A percentile compares a stretch with the other conserved stretches of the same genome.
phyloP scores from a whole-genome alignment of 305 asterid genomes.

The Fraxinus albicans region DNA sequence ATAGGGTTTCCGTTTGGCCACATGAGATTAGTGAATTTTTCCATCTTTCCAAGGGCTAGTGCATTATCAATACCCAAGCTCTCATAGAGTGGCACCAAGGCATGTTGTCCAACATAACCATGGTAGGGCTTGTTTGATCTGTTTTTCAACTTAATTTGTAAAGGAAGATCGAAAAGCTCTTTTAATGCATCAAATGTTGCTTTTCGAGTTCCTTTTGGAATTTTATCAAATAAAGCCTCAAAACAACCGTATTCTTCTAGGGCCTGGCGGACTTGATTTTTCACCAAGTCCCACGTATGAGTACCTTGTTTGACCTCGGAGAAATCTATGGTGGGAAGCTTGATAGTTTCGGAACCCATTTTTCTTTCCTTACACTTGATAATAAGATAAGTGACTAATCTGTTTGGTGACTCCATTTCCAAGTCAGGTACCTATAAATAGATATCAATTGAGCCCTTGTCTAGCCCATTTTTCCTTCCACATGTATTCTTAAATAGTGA shows the following conservation, averaged over 20 bases:
- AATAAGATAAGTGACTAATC: not conserved
- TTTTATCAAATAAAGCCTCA: constrained; percentile 43
- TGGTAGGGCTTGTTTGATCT: constrained; percentile 44
- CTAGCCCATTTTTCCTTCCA: no score
- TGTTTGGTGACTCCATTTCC: not conserved
- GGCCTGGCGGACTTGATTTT: constrained; percentile 41
- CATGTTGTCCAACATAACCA: constrained; percentile 58
- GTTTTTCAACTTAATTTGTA: constrained; percentile 43
- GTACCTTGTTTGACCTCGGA: constrained; percentile 40
- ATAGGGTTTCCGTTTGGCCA: constrained; percentile 57
- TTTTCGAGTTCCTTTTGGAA: constrained; percentile 30
- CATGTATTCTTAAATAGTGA: no score
- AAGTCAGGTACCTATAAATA: not conserved
- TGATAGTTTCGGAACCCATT: not conserved
- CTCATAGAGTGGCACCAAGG: constrained; percentile 52
- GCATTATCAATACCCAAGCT: constrained; percentile 56
- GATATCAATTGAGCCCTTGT: not conserved
- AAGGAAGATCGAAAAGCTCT: constrained; percentile 63
- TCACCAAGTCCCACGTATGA: constrained; percentile 41
- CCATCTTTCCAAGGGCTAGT: constrained; percentile 18
- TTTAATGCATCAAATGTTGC: constrained; percentile 31
- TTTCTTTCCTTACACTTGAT: not conserved
- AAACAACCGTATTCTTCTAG: constrained; percentile 55
- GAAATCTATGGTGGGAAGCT: constrained; percentile 49
- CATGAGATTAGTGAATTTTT: constrained; percentile 31